Evolutionary conservation across 2,329 filamentous ascomycete species (phyloP), one percentile per base, ranked within the genome.

Genomic region (Balansia obtecta): DNA sequence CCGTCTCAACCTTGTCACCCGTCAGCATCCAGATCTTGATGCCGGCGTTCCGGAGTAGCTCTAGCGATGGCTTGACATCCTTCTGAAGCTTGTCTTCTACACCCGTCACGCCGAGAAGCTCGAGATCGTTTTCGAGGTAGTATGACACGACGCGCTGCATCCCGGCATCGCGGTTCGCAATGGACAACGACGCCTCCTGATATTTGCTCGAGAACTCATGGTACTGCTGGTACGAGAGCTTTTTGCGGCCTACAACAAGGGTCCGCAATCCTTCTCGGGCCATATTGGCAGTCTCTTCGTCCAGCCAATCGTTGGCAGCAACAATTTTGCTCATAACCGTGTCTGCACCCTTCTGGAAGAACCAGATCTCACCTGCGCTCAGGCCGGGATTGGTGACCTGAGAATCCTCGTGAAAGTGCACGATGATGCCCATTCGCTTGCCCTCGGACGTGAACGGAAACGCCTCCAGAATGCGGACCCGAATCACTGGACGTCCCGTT

Each of bases 21-120:
- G 93, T 98, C 64, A 98, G 74, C 93, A 98, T 98, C 93, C 93
- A 98, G 47, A 98, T 97, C 67, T 97, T 97, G 69, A 98, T 93
- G 27, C 93, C 93, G 0, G 93, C 93, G 60, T 98, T 98, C 57
- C 93, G 87, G 48, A 98, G 78, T 5, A 98, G 79, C 66, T 98
- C 94, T 6, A 98, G 75, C 0, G 89, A 95, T 1, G 91, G 86
- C 65, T 97, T 98, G 61, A 98, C 93, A 61, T 97, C 89, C 55
- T 83, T 84, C 65, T 98, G 93, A 12, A 98, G 78, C 63, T 95
- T 95, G 68, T 98, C 93, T 67, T 98, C 94, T 0, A 98, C 93
- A 55, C 93, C 93, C 1, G 93, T 98, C 12, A 98, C 90, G n/a
- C 93, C 93, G 1, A 97, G 77, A 6, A 98, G 79, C 63, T 98